Conservation (phyloP, 192 early-diverging fungal genomes). For the Coemansia sp. region DNA sequence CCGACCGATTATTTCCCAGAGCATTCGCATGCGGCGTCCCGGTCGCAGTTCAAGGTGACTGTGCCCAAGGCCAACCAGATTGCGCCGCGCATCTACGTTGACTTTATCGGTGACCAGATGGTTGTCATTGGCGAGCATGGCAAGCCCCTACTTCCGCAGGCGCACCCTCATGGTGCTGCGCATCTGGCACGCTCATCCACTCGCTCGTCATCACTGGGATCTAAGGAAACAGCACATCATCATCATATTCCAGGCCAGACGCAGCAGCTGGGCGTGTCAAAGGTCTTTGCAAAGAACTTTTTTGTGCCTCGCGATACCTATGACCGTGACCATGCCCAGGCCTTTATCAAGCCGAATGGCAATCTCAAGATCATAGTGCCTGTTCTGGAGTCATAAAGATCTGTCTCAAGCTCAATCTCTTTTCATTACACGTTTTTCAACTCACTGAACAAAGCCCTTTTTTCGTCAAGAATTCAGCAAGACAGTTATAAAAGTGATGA, state of each 20-base stretch:
- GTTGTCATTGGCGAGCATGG: slow-evolving; percentile 48
- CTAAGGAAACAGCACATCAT: slow-evolving; percentile 2
- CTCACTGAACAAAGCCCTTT: too few relatives aligned
- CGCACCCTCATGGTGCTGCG: slow-evolving; percentile 1
- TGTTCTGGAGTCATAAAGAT: slow-evolving; percentile 15
- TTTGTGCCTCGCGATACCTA: slow-evolving; percentile 53
- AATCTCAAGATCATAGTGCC: slow-evolving; percentile 53
- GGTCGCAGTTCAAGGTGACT: slow-evolving; percentile 29
- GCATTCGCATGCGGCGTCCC: slow-evolving; percentile 41
- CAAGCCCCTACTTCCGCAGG: background rate
- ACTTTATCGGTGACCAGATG: slow-evolving; percentile 52
- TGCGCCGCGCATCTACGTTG: slow-evolving; percentile 48
- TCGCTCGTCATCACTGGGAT: slow-evolving; percentile 22
- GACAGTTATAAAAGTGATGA: too few relatives aligned
- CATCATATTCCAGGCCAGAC: background rate
- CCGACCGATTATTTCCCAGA: slow-evolving; percentile 46
- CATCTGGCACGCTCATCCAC: slow-evolving; percentile 32
- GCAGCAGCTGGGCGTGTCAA: slow-evolving; percentile 22
- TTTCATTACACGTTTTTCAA: too few relatives aligned
- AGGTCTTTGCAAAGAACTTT: slow-evolving; percentile 51
- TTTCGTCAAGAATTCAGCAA: too few relatives aligned
- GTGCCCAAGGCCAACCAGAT: slow-evolving; percentile 30
- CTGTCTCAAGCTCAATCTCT: background rate
- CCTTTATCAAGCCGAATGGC: slow-evolving; percentile 52
- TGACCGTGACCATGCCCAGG: slow-evolving; percentile 49